Evolutionary conservation across 2,329 filamentous ascomycete species (phyloP), one percentile per base, ranked within the genome.

Genomic region (Botrytis galanthina): DNA sequence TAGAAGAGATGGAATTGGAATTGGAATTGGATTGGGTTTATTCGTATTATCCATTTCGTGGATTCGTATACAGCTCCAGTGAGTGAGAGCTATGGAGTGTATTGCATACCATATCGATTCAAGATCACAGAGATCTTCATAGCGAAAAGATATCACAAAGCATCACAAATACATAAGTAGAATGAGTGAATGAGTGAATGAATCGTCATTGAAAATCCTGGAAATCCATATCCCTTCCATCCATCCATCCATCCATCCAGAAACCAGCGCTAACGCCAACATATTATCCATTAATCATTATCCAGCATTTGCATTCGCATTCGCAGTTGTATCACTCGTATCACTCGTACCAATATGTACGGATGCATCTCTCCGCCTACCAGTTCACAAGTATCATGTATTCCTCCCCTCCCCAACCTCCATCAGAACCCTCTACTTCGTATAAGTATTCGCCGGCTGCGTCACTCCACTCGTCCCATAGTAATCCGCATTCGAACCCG

Each of bases 391-490:
- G 44, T 9, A 46, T 46, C 44, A 9, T 46, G 0, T 46, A 20
- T 16, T 3, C 18, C 44, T 44, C 44, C 7, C 46, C 26, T 29
- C 14, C 51, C 6, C 51, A 46, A 14, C 14, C n/a, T n/a, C 6
- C 14, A 1, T 29, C n/a, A 29, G n/a, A 35, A 6, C 44, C 44
- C n/a, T 35, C 22, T 69, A 57, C 66, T 69, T 69, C 4, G 46
- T 22, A 72, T 77, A 76, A 16, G 71, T 73, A 61, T 71, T 71
- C 64, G 72, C 51, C 44, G 77, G 77, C 57, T 75, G 75, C 39
- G 76, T 73, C n/a, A 76, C 71, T 2, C 75, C 76, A 54, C 74
- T 73, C 68, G 74, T 69, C 9, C 74, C 75, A 61, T 76, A 74
- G 69, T 78, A 78, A 70, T 70, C 57, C 22, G 42, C 39, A 66